phyloP scores from a whole-genome alignment of 2,329 filamentous ascomycete species.

The Pestalotiopsis sp. region DNA sequence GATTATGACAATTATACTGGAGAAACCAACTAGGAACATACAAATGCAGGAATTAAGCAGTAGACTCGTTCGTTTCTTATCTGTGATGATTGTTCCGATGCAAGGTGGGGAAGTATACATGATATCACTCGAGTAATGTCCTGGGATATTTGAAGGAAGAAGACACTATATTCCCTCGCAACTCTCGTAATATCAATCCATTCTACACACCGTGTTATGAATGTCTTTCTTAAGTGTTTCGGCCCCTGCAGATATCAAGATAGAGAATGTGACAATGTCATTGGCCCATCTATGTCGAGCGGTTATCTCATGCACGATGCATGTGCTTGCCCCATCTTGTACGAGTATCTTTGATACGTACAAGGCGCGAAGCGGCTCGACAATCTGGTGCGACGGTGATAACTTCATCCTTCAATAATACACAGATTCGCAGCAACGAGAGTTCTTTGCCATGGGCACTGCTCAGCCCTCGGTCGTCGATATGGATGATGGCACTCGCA shows the following conservation, averaged over 20 bases:
- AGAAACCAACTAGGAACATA: no score
- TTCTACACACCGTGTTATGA: not conserved
- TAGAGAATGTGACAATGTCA: not conserved
- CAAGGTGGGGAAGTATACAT: no score
- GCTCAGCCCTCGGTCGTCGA: not conserved
- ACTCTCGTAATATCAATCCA: not conserved
- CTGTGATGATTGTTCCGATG: no score
- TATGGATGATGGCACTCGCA: conserved; percentile 26
- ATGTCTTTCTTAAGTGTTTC: not conserved
- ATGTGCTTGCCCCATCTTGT: not conserved
- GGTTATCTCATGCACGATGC: not conserved
- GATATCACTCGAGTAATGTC: no score
- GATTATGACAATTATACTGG: no score
- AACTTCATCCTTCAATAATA: not conserved
- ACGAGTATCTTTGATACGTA: not conserved
- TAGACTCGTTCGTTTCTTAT: no score
- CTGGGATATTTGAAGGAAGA: no score
- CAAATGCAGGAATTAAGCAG: no score
- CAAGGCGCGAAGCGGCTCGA: not conserved
- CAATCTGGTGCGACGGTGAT: not conserved
- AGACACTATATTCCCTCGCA: no score
- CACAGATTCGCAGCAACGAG: not conserved
- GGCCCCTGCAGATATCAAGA: not conserved
- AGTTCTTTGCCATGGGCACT: no score
- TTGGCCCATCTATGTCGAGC: not conserved